phyloP scores from a whole-genome alignment of 345 rosid species.

The Erucastrum elatum region DNA sequence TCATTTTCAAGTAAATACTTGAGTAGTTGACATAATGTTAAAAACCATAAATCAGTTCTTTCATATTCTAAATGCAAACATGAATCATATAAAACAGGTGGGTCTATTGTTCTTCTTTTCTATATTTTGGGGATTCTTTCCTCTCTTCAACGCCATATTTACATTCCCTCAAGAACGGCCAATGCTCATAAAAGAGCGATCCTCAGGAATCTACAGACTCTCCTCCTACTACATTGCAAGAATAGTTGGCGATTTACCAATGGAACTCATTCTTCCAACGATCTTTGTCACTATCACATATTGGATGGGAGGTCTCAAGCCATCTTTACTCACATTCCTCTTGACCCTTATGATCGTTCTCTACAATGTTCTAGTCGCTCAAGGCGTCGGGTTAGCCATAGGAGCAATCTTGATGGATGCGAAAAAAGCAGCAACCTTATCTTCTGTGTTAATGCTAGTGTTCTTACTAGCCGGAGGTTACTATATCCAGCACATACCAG shows the following conservation, averaged over 20 bases:
- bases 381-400: slow-evolving; percentile 76
- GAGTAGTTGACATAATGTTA: not conserved
- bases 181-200: slow-evolving; percentile 83
- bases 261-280: slow-evolving; percentile 93
- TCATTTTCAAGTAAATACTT: not conserved
- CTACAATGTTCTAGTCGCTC: slow-evolving; percentile 81
- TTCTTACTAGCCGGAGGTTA: slow-evolving; percentile 85
- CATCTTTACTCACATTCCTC: slow-evolving; percentile 58
- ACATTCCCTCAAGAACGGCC: slow-evolving; percentile 88
- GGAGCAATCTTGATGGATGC: slow-evolving; percentile 87
- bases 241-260: slow-evolving; percentile 81
- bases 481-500: slow-evolving; percentile 81
- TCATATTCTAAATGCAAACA: not conserved
- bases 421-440: slow-evolving; percentile 77
- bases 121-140: slow-evolving; percentile 91
- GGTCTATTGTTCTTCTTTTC: slow-evolving; percentile 91
- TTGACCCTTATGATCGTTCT: slow-evolving; percentile 68
- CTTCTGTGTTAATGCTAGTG: slow-evolving; percentile 83
- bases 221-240: slow-evolving; percentile 83
- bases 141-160: slow-evolving; percentile 77
- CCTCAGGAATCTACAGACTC: slow-evolving; percentile 87
- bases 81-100: slow-evolving; percentile 48
- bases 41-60: not conserved
- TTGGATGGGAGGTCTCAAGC: slow-evolving; percentile 98
- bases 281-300: slow-evolving; percentile 68